Conservation (phyloP, 306 rosid species). For the Pueraria montana region DNA sequence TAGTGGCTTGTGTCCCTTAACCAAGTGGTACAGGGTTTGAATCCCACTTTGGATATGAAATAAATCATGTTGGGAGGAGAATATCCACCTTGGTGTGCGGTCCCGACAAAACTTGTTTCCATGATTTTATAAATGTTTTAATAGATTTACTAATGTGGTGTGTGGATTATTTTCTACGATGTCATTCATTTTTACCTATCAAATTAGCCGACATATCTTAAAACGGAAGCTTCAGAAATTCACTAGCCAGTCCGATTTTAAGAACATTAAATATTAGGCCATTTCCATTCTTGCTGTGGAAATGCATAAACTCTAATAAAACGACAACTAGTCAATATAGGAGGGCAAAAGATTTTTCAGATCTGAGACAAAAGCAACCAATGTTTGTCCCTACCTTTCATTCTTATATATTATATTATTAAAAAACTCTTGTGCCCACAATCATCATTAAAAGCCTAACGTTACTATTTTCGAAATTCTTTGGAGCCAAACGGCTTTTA, state of each 20-base stretch:
- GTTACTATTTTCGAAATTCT: slow-evolving; percentile 77
- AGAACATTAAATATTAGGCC: neutral
- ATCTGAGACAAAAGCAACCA: slow-evolving; percentile 40
- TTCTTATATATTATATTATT: neutral
- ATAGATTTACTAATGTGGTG: too few relatives aligned
- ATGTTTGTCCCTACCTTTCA: slow-evolving; percentile 6
- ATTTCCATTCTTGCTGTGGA: neutral
- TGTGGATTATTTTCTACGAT: neutral
- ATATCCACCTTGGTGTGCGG: too few relatives aligned
- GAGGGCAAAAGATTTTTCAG: slow-evolving; percentile 3
- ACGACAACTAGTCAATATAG: neutral
- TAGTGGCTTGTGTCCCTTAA: too few relatives aligned
- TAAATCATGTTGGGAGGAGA: too few relatives aligned
- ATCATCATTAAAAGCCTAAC: slow-evolving; percentile 78
- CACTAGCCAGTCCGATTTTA: neutral
- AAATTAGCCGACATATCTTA: too few relatives aligned
- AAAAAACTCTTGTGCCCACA: slow-evolving; percentile 39
- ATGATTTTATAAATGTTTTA: too few relatives aligned
- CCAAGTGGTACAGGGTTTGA: too few relatives aligned
- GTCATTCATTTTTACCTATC: neutral
- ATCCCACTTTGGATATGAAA: too few relatives aligned
- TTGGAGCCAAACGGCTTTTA: slow-evolving; percentile 79
- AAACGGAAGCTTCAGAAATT: neutral
- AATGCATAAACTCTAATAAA: neutral
- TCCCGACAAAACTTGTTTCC: too few relatives aligned